phyloP scores from a whole-genome alignment of 2,329 filamentous ascomycete species.

The Penicillium sp. region DNA sequence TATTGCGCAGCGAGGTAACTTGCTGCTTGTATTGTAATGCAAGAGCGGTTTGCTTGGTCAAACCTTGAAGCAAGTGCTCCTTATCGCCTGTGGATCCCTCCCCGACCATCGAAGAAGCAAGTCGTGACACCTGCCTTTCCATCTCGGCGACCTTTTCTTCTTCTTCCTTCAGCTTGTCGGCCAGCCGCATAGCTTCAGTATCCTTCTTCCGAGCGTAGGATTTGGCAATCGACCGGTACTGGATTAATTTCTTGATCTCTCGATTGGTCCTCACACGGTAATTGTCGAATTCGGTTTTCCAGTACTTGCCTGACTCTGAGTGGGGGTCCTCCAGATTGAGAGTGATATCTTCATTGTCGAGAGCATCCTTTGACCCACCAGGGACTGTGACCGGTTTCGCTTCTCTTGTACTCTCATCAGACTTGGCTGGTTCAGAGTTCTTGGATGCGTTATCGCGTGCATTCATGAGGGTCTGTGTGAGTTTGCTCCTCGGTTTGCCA shows the following conservation, averaged over 20 bases:
- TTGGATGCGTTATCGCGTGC: slow-evolving; percentile 38
- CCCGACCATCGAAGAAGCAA: slow-evolving; percentile 41
- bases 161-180: slow-evolving; percentile 53
- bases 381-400: slow-evolving; percentile 6
- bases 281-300: slow-evolving; percentile 60
- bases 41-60: slow-evolving; percentile 45
- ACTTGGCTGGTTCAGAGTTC: slow-evolving; percentile 18
- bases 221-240: slow-evolving; percentile 59
- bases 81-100: slow-evolving; percentile 34
- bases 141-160: slow-evolving; percentile 44
- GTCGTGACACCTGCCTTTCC: slow-evolving; percentile 43
- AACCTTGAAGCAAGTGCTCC: slow-evolving; percentile 42
- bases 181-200: slow-evolving; percentile 51
- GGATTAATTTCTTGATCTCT: slow-evolving; percentile 60
- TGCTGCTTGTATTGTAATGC: slow-evolving; percentile 47
- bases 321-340: slow-evolving; percentile 54
- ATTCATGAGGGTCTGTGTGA: slow-evolving; percentile 42
- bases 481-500: slow-evolving; percentile 39
- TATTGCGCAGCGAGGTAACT: slow-evolving; percentile 36
- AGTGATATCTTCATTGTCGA: slow-evolving; percentile 46
- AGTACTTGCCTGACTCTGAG: slow-evolving; percentile 59
- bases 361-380: slow-evolving; percentile 25
- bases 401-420: slow-evolving; percentile 15
- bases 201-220: slow-evolving; percentile 61
- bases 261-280: slow-evolving; percentile 58